Conservation (phyloP, 176 grass and related monocot genomes). For the Urochloa ruziziensis region DNA sequence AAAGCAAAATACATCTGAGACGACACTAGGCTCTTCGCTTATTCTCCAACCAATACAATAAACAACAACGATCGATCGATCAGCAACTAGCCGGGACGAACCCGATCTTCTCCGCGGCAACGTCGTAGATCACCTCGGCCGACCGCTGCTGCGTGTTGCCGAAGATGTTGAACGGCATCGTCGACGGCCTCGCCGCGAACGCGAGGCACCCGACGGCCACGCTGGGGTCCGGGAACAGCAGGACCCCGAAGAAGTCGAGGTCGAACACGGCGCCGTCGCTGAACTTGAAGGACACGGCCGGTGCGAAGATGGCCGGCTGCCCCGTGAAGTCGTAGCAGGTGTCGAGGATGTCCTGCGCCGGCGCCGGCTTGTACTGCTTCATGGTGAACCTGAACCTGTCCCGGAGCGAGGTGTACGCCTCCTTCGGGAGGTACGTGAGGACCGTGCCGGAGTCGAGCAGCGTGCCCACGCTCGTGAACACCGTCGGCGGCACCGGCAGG, state of each 20-base stretch:
- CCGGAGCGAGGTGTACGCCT: slow-evolving; percentile 54
- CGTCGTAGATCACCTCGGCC: slow-evolving; percentile 58
- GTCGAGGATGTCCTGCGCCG: slow-evolving; percentile 34
- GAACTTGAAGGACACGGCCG: slow-evolving; percentile 55
- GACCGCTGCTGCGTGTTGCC: slow-evolving; percentile 69
- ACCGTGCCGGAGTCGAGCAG: slow-evolving; percentile 72
- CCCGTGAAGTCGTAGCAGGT: slow-evolving; percentile 71
- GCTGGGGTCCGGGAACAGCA: slow-evolving; percentile 29
- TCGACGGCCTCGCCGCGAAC: slow-evolving; percentile 1
- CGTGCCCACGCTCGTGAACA: slow-evolving; percentile 40
- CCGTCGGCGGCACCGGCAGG: slow-evolving; percentile 35
- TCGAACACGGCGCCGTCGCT: slow-evolving; percentile 32
- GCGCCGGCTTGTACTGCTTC: slow-evolving; percentile 50
- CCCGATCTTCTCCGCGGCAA: slow-evolving; percentile 47
- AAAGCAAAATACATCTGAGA: too few species aligned
- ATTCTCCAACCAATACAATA: background rate
- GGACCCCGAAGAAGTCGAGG: slow-evolving; percentile 36
- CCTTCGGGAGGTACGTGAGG: slow-evolving; percentile 52
- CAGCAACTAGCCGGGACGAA: slow-evolving; percentile 37
- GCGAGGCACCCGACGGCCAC: slow-evolving; percentile 47
- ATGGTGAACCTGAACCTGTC: slow-evolving; percentile 47
- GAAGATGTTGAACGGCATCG: slow-evolving; percentile 35
- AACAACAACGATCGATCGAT: background rate
- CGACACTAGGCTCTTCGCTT: background rate
- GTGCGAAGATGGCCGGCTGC: background rate